Evolutionary conservation across 1,284 basidiomycete species (phyloP).

Genomic region (Cryptococcus sp.): DNA sequence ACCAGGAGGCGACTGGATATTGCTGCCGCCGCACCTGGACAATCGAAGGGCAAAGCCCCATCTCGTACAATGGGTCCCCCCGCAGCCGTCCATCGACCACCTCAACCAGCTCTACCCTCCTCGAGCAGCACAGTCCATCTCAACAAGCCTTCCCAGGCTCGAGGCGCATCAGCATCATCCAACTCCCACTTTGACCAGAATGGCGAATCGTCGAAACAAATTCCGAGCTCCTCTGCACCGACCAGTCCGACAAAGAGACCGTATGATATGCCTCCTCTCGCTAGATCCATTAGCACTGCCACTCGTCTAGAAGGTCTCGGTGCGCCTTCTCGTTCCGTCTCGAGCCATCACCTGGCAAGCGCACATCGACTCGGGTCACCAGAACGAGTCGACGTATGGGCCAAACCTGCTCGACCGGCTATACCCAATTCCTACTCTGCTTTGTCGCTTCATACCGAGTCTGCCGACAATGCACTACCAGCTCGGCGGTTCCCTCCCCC

Average conservation of each 20-base stretch:
- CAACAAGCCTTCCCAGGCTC: slow-evolving; percentile 3
- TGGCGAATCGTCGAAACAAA: neutral
- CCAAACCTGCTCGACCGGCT: slow-evolving; percentile 1
- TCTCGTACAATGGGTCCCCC: neutral
- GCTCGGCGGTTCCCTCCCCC: slow-evolving; percentile 13
- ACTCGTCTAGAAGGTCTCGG: neutral
- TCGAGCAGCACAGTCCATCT: neutral
- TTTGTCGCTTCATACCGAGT: neutral
- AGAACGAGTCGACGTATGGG: slow-evolving; percentile 4
- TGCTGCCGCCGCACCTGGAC: neutral
- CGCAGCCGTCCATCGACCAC: neutral
- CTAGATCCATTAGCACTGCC: neutral
- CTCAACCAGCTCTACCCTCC: neutral
- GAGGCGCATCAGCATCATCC: slow-evolving; percentile 12
- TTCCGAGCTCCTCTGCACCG: slow-evolving; percentile 2
- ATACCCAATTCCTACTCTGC: neutral
- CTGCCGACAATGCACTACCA: neutral
- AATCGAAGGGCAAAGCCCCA: slow-evolving; percentile 11
- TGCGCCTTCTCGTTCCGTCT: slow-evolving; percentile 14
- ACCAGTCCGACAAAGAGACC: neutral
- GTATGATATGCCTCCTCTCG: neutral
- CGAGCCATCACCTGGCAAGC: slow-evolving; percentile 16
- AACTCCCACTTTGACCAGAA: slow-evolving; percentile 6
- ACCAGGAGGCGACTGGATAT: neutral
- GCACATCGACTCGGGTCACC: neutral